Conservation (phyloP, 495 filamentous ascomycete genomes). For the Penicillium pancosmium region DNA sequence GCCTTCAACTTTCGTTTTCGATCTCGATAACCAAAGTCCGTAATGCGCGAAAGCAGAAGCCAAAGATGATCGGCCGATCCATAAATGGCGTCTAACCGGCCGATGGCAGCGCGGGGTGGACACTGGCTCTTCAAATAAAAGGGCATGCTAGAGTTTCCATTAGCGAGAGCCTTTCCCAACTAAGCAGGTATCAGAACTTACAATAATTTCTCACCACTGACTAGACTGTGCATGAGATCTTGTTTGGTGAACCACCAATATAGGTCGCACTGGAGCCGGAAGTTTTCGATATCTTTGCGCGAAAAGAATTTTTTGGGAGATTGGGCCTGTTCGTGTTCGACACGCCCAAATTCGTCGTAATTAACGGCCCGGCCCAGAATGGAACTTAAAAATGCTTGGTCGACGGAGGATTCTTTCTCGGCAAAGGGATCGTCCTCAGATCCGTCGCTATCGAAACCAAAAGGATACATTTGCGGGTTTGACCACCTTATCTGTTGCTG, state of each 20-base stretch:
- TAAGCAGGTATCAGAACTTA: conserved; percentile 51
- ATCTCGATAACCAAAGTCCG: conserved; percentile 79
- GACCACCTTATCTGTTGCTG: conserved; percentile 23
- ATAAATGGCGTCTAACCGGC: conserved; percentile 78
- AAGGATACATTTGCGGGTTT: conserved; percentile 18
- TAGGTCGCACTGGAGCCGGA: conserved; percentile 80
- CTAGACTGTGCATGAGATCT: conserved; percentile 85
- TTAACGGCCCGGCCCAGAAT: conserved; percentile 48
- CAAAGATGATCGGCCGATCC: conserved; percentile 85
- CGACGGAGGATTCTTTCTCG: conserved; percentile 44
- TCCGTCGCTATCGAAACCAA: conserved; percentile 20
- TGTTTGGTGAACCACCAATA: conserved; percentile 98
- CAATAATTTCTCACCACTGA: conserved; percentile 85
- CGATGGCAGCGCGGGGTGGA: conserved; percentile 79
- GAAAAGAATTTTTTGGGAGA: conserved; percentile 50
- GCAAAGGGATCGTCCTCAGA: conserved; percentile 48
- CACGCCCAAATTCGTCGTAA: conserved; percentile 48
- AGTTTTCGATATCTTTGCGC: conserved; percentile 73
- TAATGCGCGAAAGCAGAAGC: conserved; percentile 79
- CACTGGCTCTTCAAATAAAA: conserved; percentile 81
- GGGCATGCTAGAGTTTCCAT: conserved; percentile 60
- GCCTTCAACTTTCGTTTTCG: conserved; percentile 72
- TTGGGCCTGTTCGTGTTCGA: conserved; percentile 32
- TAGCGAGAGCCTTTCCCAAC: conserved; percentile 15
- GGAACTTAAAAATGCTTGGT: conserved; percentile 45